phyloP scores from a whole-genome alignment of 441 rosid species.

The Erodium chrysanthum region DNA sequence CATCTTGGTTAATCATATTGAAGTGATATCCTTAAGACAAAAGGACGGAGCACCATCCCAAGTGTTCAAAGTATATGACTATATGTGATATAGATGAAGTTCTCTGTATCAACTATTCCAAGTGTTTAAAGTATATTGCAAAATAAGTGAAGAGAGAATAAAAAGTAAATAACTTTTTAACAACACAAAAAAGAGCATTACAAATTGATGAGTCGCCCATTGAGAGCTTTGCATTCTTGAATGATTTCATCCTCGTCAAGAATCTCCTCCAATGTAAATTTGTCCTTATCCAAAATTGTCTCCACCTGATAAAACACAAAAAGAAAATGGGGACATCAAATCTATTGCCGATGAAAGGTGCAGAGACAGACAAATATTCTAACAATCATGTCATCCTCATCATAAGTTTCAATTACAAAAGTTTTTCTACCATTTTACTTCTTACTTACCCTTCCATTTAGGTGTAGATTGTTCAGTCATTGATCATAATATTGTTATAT shows the following conservation, averaged over 20 bases:
- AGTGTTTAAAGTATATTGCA: background rate
- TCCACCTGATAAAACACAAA: constrained; percentile 48
- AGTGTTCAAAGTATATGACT: background rate
- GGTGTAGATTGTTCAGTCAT: background rate
- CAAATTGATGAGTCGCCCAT: constrained; percentile 83
- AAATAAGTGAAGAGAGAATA: background rate
- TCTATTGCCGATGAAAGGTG: background rate
- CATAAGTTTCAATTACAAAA: background rate
- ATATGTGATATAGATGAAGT: background rate
- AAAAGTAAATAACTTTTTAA: background rate
- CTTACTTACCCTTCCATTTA: background rate
- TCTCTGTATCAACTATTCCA: background rate
- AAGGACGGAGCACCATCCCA: background rate
- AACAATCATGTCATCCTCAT: background rate
- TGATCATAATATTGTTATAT: background rate
- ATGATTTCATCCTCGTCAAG: constrained; percentile 94
- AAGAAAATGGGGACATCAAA: background rate
- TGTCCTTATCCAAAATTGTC: constrained; percentile 76
- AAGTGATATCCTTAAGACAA: background rate
- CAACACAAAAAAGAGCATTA: constrained; percentile 26
- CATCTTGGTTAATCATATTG: background rate
- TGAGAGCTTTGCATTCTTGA: constrained; percentile 94
- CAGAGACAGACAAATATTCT: background rate
- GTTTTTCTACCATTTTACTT: constrained; percentile 4
- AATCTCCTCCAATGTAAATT: constrained; percentile 79